phyloP scores from a whole-genome alignment of 2,329 filamentous ascomycete species.

The Arthrobotrys conoides region DNA sequence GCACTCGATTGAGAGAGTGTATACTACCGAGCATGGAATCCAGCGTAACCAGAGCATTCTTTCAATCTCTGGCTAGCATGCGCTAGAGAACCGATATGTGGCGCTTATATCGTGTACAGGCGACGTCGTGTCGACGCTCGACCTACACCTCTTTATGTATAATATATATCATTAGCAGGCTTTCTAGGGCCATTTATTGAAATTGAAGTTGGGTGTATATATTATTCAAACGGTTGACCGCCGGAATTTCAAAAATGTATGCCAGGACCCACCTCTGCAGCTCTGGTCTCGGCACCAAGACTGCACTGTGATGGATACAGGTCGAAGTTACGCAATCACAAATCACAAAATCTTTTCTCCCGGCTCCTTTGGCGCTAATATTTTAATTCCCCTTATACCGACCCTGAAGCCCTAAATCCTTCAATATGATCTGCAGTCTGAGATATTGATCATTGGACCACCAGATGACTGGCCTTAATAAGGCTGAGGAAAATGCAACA shows the following conservation, averaged over 20 bases:
- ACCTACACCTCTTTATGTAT: slow-evolving; percentile 2
- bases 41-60: background rate
- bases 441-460: background rate
- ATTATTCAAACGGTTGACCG: background rate
- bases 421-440: background rate
- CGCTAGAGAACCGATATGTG: background rate
- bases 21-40: background rate
- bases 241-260: background rate
- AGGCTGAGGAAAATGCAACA: slow-evolving; percentile 16
- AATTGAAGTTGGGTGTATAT: background rate
- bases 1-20: background rate
- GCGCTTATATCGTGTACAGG: background rate
- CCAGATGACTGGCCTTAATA: background rate
- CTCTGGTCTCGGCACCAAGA: too few species aligned
- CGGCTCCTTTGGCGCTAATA: background rate
- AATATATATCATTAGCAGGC: background rate
- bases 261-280: too few species aligned
- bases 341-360: too few species aligned
- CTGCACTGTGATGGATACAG: background rate
- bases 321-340: background rate
- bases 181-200: background rate
- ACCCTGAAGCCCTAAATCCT: background rate
- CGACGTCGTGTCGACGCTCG: background rate
- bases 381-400: background rate
- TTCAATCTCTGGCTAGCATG: background rate